Evolutionary conservation across 495 filamentous ascomycete genomes (phyloP).

Genomic region (Mytilinidion resinicola): DNA sequence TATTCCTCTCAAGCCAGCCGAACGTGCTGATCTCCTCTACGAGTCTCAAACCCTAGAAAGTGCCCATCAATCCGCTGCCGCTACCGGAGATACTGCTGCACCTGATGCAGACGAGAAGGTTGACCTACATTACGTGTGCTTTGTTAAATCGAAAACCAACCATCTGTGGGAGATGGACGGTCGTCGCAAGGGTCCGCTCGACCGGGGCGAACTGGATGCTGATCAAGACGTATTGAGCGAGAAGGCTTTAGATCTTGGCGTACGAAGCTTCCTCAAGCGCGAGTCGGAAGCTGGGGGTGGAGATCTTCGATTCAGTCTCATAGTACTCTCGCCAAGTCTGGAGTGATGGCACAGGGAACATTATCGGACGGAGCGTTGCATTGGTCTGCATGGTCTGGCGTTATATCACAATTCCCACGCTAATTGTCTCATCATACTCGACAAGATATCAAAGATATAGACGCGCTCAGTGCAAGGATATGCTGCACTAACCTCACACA

Average conservation of each 20-base stretch:
- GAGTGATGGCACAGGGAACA: slow-evolving; percentile 25
- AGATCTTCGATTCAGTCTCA: slow-evolving; percentile 52
- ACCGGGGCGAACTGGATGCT: slow-evolving; percentile 55
- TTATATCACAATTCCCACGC: not conserved
- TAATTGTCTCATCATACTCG: too few species aligned
- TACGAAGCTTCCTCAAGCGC: slow-evolving; percentile 50
- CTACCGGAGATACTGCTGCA: slow-evolving; percentile 35
- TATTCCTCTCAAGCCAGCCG: slow-evolving; percentile 39
- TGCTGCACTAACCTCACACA: too few species aligned
- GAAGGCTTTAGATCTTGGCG: slow-evolving; percentile 54
- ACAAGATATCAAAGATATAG: too few species aligned
- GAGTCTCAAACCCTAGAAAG: slow-evolving; percentile 36
- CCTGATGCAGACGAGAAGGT: slow-evolving; percentile 34
- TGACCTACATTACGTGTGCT: slow-evolving; percentile 42
- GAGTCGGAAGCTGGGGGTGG: slow-evolving; percentile 42
- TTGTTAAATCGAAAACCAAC: slow-evolving; percentile 38
- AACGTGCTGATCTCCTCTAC: slow-evolving; percentile 37
- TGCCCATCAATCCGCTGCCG: slow-evolving; percentile 36
- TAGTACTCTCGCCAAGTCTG: slow-evolving; percentile 42
- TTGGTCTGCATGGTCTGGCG: not conserved
- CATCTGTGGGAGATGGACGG: slow-evolving; percentile 41
- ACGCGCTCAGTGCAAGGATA: too few species aligned
- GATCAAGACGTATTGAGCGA: slow-evolving; percentile 67
- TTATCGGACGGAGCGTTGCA: not conserved
- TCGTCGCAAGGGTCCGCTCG: slow-evolving; percentile 60